Evolutionary conservation across 1,139 yeast genomes (phyloP).

Genomic region (Blastobotrys persicus): DNA sequence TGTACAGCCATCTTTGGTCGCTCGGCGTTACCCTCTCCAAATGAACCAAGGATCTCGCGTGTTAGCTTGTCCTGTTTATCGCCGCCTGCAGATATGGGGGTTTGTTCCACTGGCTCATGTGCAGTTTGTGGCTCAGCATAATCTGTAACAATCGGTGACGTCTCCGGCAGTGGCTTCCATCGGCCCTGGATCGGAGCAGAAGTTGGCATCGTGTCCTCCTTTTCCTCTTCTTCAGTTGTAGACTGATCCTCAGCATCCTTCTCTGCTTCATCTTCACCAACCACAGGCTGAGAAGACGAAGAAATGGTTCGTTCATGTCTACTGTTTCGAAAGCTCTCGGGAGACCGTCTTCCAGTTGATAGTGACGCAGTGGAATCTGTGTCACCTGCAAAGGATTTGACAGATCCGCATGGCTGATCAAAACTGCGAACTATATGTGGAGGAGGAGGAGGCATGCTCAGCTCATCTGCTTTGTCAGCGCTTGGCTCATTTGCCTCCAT

Average conservation of each 20-base stretch:
- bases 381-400: constrained; percentile 1
- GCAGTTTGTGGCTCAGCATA: not conserved
- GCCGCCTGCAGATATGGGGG: constrained; percentile 10
- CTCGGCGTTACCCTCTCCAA: constrained; percentile 14
- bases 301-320: constrained; percentile 4
- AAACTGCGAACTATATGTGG: not conserved
- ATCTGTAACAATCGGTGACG: constrained; percentile 8
- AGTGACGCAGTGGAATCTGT: constrained; percentile 32
- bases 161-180: constrained; percentile 22
- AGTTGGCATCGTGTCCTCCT: not conserved
- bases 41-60: constrained; percentile 29
- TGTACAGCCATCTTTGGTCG: not conserved
- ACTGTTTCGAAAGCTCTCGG: constrained; percentile 20
- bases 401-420: constrained; percentile 5
- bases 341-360: constrained; percentile 30
- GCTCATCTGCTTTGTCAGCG: not conserved
- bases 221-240: constrained; percentile 12
- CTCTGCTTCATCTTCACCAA: constrained; percentile 2
- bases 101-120: constrained; percentile 5
- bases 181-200: constrained; percentile 17
- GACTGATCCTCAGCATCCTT: constrained; percentile 11
- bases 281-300: constrained; percentile 2
- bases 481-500: too few relatives aligned
- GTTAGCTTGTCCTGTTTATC: constrained; percentile 26
- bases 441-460: constrained; percentile 8